A percentile compares a stretch with the other conserved stretches of the same genome.
These are phyloP conservation scores for Phytophthora tentaculata DNA, from an alignment of 352 stramenopile genomes.

Conservation along the genomic window DNA sequence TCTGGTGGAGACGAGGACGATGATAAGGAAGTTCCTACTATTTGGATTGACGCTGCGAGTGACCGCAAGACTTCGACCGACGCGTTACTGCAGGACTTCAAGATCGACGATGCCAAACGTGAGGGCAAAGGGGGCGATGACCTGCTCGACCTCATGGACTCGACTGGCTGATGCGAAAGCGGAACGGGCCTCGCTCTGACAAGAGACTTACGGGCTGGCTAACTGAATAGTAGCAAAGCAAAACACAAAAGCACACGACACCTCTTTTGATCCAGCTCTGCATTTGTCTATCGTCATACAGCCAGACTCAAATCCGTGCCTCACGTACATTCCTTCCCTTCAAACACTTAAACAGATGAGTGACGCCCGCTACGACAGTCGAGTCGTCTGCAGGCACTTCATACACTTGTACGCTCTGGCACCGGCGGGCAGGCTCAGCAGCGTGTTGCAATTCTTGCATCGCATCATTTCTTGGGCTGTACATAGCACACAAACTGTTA, in stretches of 20 bases:
- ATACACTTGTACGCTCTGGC: constrained; percentile 91
- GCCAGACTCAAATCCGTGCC: background rate
- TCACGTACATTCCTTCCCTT: background rate
- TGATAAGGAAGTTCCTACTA: constrained; percentile 70
- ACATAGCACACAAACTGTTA: constrained; percentile 30
- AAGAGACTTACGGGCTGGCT: too few species aligned
- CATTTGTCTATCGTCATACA: constrained; percentile 19
- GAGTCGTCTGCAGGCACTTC: constrained; percentile 86
- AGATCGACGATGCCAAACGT: constrained; percentile 51
- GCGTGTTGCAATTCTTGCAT: constrained; percentile 88
- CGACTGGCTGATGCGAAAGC: constrained; percentile 33
- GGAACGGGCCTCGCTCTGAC: background rate
- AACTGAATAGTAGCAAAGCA: background rate
- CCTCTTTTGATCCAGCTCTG: constrained; percentile 27
- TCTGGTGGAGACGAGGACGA: constrained; percentile 60
- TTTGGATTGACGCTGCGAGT: constrained; percentile 83
- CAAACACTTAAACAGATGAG: constrained; percentile 22
- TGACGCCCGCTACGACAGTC: constrained; percentile 58
- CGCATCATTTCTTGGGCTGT: constrained; percentile 88
- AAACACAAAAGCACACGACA: background rate
- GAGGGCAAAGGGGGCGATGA: constrained; percentile 71
- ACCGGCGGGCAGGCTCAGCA: constrained; percentile 79
- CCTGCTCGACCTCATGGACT: constrained; percentile 91
- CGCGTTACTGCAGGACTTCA: constrained; percentile 66
- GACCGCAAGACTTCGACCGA: constrained; percentile 66